Evolutionary conservation across 1,284 basidiomycete genomes (phyloP).

Genomic region (Afroboletus lepidellus): DNA sequence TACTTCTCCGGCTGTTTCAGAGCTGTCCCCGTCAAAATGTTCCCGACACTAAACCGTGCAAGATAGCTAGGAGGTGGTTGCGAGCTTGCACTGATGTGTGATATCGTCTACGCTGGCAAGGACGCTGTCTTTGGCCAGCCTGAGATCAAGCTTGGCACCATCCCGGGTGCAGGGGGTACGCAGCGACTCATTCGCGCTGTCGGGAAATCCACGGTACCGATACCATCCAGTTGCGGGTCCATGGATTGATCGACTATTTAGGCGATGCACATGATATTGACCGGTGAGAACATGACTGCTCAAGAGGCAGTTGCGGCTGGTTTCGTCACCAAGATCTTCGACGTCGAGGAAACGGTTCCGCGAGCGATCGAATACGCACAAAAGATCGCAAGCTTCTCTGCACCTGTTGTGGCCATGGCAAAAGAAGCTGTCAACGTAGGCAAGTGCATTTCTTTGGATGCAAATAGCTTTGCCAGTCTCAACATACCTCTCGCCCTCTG

Average conservation of each 20-base stretch:
- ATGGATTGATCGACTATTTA: slow-evolving; percentile 16
- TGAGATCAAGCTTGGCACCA: slow-evolving; percentile 70
- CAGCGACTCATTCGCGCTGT: slow-evolving; percentile 59
- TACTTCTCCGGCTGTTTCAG: not conserved
- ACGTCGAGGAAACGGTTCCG: slow-evolving; percentile 25
- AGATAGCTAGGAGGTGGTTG: slow-evolving; percentile 62
- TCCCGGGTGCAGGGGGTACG: slow-evolving; percentile 61
- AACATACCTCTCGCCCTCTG: not conserved
- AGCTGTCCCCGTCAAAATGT: not conserved
- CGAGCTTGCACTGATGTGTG: slow-evolving; percentile 62
- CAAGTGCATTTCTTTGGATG: slow-evolving; percentile 37
- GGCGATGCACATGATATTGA: slow-evolving; percentile 70
- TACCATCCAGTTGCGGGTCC: not conserved
- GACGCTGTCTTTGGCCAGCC: slow-evolving; percentile 65
- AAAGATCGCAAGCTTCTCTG: slow-evolving; percentile 31
- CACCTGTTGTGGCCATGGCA: slow-evolving; percentile 36
- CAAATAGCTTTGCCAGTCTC: not conserved
- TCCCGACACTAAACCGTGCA: not conserved
- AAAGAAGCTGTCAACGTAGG: slow-evolving; percentile 69
- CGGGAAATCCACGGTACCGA: slow-evolving; percentile 54
- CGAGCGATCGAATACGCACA: slow-evolving; percentile 31
- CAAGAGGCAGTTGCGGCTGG: slow-evolving; percentile 48
- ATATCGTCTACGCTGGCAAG: slow-evolving; percentile 52
- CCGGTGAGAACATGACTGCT: slow-evolving; percentile 54
- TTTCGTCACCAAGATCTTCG: slow-evolving; percentile 34